Base-by-base conservation (phyloP, 441 rosid genomes). In the Kokia cookei region DNA sequence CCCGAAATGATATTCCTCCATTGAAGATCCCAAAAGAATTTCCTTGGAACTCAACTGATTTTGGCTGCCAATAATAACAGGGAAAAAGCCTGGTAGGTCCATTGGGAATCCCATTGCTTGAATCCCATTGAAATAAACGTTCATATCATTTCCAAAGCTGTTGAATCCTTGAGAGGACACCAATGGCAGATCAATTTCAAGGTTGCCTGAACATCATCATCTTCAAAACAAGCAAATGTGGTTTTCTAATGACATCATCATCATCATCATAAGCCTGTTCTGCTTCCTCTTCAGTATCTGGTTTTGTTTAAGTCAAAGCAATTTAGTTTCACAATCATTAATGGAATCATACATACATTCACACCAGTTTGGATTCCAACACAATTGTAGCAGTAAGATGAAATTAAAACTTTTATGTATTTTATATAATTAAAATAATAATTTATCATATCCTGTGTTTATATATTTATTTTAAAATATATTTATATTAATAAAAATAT, bases 261-360 rank as follows among this genome's bases (percentile, higher is more conserved):
- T 82, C 84, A 6, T 78, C 32, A 73, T 81, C 84, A 62, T 78
- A 73, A 0, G 84, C 82, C 63, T 61, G 64, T 0, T 79, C 84
- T 8, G 84, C 84, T 64, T 67, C 77, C 59, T 68, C 77, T 47
- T 81, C 82, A 6, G 73, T 80, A 4, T 62, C 82, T 71, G 57
- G 13, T 69, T 35, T 47, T 47, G 51, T 47, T 47, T 2, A 47
- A 12, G 1, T 11, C 12, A 7, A 42, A 9, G 48, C 47, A 17
- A 11, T 35, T 63, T 14, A 63, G 47, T 63, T n/a, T 19, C 22
- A 19, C 22, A 19, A 19, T 19, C 22, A 19, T 19, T 19, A 19
- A 19, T 19, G 22, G 22, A 19, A 19, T 19, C 22, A 19, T 19
- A 19, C 22, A 19, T 19, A 19, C 22, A 19, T 19, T 19, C 22